Percentiles rank a stretch among this genome's conserved stretches.
phyloP scores from a whole-genome alignment of 306 rosid genomes.

The Rosa chinensis region DNA sequence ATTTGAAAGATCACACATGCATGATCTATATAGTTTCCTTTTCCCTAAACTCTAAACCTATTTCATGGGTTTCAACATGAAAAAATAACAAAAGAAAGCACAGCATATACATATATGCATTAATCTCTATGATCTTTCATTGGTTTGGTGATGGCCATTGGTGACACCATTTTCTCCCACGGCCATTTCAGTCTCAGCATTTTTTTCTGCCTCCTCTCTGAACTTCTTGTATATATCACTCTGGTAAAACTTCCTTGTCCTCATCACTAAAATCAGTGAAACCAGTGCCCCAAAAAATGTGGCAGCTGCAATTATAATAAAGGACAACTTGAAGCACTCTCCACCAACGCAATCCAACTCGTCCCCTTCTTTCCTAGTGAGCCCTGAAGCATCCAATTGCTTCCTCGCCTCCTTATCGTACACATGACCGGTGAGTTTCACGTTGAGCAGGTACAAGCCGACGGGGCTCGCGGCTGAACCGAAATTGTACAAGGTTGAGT shows the following conservation, averaged over 20 bases:
- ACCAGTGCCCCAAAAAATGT: conserved; percentile 36
- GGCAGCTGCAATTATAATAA: conserved; percentile 39
- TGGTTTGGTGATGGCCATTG: neutral
- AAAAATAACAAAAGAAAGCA: neutral
- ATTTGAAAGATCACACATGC: neutral
- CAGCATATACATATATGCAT: neutral
- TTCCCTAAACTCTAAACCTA: neutral
- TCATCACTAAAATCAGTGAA: conserved; percentile 37
- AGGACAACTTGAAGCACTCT: conserved; percentile 38
- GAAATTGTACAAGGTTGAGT: conserved; percentile 72
- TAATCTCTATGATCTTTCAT: conserved; percentile 13
- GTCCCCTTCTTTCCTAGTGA: neutral
- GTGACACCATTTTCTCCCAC: conserved; percentile 6
- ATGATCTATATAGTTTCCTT: neutral
- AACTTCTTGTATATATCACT: conserved; percentile 54
- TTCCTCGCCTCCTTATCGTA: conserved; percentile 41
- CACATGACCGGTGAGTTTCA: conserved; percentile 39
- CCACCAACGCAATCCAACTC: conserved; percentile 38
- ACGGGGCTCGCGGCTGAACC: conserved; percentile 71
- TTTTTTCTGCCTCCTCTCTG: conserved; percentile 23
- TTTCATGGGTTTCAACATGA: neutral
- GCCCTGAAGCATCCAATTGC: conserved; percentile 30
- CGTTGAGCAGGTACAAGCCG: conserved; percentile 45
- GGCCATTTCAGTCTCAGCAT: conserved; percentile 21
- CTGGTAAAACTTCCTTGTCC: conserved; percentile 52